phyloP scores from a whole-genome alignment of 257 asterid species.

The Jaltomata sinuosa region DNA sequence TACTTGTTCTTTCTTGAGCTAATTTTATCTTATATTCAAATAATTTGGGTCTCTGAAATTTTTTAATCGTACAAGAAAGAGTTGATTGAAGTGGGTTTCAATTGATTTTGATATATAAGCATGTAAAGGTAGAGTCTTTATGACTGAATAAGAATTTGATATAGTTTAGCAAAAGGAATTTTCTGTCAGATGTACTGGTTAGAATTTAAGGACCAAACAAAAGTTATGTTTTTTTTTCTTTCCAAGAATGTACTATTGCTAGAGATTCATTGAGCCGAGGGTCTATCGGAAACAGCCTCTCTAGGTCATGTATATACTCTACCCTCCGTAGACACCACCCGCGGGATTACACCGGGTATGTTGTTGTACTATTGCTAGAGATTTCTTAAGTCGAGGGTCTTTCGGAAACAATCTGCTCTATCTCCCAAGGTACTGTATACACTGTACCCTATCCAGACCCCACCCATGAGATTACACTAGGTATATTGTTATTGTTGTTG shows the following conservation, averaged over 20 bases:
- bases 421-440: too few species aligned
- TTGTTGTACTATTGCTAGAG: not conserved
- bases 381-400: not conserved
- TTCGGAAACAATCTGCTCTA: too few species aligned
- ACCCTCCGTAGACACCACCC: too few species aligned
- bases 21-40: not conserved
- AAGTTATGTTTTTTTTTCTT: not conserved
- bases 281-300: not conserved
- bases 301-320: not conserved
- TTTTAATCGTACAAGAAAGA: not conserved
- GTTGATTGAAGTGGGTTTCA: not conserved
- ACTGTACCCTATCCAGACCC: too few species aligned
- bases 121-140: not conserved
- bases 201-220: not conserved
- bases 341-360: not conserved
- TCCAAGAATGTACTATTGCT: not conserved
- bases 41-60: not conserved
- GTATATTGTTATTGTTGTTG: not conserved
- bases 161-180: not conserved
- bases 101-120: not conserved
- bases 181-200: not conserved
- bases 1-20: not conserved
- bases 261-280: not conserved
- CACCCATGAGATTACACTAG: not conserved
- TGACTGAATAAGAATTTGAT: not conserved